Evolutionary conservation across 495 filamentous ascomycete genomes (phyloP).

Genomic region (Penicillium cinerascens): DNA sequence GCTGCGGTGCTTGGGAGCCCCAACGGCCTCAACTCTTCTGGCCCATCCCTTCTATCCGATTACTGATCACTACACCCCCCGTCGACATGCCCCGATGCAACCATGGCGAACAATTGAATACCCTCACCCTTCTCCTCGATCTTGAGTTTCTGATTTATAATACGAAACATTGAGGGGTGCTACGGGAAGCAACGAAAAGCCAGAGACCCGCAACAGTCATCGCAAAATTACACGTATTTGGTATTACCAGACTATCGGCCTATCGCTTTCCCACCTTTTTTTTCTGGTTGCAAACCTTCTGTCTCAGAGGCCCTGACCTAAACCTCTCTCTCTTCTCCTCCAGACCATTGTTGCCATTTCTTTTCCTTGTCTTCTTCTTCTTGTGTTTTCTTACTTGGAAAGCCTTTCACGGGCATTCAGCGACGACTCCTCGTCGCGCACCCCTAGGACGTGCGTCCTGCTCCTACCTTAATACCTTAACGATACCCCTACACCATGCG

Average conservation of each 20-base stretch:
- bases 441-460: constrained; percentile 12
- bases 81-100: not conserved
- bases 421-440: constrained; percentile 15
- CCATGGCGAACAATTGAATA: not conserved
- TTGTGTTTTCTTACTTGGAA: constrained; percentile 5
- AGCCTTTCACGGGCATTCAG: constrained; percentile 10
- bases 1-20: constrained; percentile 9
- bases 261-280: constrained; percentile 34
- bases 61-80: not conserved
- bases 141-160: not conserved
- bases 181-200: not conserved
- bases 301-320: not conserved
- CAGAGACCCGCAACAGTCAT: not conserved
- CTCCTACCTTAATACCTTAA: constrained; percentile 13
- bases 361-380: constrained; percentile 5
- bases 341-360: constrained; percentile 5
- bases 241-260: constrained; percentile 20
- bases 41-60: constrained; percentile 19
- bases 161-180: not conserved
- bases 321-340: constrained; percentile 2
- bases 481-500: constrained; percentile 58
- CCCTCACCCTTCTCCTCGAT: not conserved
- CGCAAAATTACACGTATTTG: constrained; percentile 22
- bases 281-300: constrained; percentile 13
- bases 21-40: constrained; percentile 20